Base-by-base conservation (phyloP, 2,329 filamentous ascomycete species). In the Bipolaris victoriae region DNA sequence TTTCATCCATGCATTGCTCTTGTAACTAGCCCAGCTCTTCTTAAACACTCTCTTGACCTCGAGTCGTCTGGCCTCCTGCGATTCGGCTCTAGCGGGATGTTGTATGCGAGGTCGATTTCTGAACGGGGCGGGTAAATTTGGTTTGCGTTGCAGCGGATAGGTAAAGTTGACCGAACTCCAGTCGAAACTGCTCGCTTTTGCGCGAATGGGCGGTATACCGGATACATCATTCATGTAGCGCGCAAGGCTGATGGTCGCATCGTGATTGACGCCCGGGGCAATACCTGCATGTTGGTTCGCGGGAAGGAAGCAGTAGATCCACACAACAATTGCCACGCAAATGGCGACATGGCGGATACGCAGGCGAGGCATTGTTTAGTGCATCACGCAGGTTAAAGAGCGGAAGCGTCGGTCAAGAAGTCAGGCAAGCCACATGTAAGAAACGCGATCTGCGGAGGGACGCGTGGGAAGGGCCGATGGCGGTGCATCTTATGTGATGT, bases 11-110 rank as follows among this genome's bases (percentile, higher is more conserved):
- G 81, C 80, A 52, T 75, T 68, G 43, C 73, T 58, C 50, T 71
- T 75, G 64, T 83, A 83, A 46, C 76, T 73, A 5, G 72, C 68
- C 80, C 80, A 83, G 44, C 67, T 76, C 39, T 77, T 72, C 47
- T 74, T 57, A 55, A 82, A 82, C 4, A 72, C 71, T 7, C 59
- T 63, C 54, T 71, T 70, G 13, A 77, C 71, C 26, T 68, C 63
- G 16, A 55, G 36, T 13, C 68, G 61, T 37, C 73, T 60, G 37
- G 61, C 45, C 31, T 72, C 67, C 31, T 75, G 73, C 39, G 55
- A 39, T 0, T 75, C 73, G 1, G 57, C 35, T 13, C 50, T 55
- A 55, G 74, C 74, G 0, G 49, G 49, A 40, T 72, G 61, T 46
- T 78, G 76, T 33, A 78, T 76, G 16, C 65, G 67, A 9, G 75